Base-by-base conservation (phyloP, 2,329 filamentous ascomycete genomes). In the Calycina marina region DNA sequence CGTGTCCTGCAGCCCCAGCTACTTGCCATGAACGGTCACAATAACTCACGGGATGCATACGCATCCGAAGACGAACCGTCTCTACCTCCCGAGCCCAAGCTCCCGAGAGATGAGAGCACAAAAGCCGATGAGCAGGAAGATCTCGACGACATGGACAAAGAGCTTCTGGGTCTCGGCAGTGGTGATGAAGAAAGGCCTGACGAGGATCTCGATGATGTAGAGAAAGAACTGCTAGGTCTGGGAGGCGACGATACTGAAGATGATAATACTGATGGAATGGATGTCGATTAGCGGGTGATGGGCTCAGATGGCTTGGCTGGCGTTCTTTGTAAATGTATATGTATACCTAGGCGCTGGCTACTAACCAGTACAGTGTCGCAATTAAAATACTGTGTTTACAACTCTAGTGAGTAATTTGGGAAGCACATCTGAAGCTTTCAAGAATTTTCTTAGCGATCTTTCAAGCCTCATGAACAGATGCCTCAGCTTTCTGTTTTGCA, bases 121-220 rank as follows among this genome's bases (percentile, higher is more conserved):
- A 29, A 37, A 31, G 25, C 33, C 22, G 26, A 28, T 25, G 33
- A 34, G 14, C 38, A 40, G 4, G 40, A 42, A 9, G 63, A 69
- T 25, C 58, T 71, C 37, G 68, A 69, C 34, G 68, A 72, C 16
- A 63, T 62, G 32, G 63, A 71, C 11, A 62, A 67, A 44, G 67
- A 69, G 32, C 49, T 65, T 10, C 46, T 65, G 4, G 63, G 60
- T 9, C 41, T 65, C 20, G 65, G 56, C 2, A 60, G 54, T 30
- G 61, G 56, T 8, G 60, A 57, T 6, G 60, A 57, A 6, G 53
- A 13, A 16, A 12, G 12, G 14, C 8, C 56, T 2, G 60, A 60
- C 20, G 57, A 59, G 14, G 61, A 54, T 25, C 50, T 56, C 4
- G 63, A 63, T 30, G 62, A 61, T 30, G 64, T 65, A 6, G 59